phyloP scores from a whole-genome alignment of 306 rosid species.

The Inga leiocalycina region DNA sequence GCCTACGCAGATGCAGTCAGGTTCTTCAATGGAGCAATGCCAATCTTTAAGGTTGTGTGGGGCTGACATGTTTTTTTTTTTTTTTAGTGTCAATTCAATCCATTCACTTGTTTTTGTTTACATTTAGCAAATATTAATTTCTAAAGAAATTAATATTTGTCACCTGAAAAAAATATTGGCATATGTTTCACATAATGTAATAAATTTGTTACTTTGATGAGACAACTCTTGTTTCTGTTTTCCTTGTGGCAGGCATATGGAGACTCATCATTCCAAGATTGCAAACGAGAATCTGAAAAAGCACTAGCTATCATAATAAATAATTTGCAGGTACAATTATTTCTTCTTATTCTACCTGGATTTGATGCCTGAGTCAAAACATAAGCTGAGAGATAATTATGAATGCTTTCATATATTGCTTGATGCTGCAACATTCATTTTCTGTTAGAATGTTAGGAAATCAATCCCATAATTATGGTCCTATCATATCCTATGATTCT shows the following conservation, averaged over 20 bases:
- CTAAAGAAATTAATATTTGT: background rate
- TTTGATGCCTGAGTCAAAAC: background rate
- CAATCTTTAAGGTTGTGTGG: conserved; percentile 75
- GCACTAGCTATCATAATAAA: conserved; percentile 68
- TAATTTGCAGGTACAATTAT: conserved; percentile 68
- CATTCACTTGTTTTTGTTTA: background rate
- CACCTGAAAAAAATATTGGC: background rate
- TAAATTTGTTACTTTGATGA: conserved; percentile 15
- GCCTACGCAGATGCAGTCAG: conserved; percentile 93
- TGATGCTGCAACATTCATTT: background rate
- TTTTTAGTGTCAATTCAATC: conserved; percentile 27
- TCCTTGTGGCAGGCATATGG: conserved; percentile 67
- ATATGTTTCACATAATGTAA: background rate
- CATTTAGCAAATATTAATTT: background rate
- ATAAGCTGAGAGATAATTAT: background rate
- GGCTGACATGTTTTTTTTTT: background rate
- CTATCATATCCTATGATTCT: no score
- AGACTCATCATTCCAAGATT: conserved; percentile 83
- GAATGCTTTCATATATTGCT: background rate
- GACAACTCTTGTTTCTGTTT: conserved; percentile 7
- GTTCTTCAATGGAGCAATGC: conserved; percentile 87
- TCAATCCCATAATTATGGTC: no score
- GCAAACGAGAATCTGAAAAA: conserved; percentile 92
- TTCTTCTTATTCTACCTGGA: conserved; percentile 5
- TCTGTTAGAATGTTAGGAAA: no score